Conservation (phyloP, 129 eudicot genomes). For the Artemisia tridentata region DNA sequence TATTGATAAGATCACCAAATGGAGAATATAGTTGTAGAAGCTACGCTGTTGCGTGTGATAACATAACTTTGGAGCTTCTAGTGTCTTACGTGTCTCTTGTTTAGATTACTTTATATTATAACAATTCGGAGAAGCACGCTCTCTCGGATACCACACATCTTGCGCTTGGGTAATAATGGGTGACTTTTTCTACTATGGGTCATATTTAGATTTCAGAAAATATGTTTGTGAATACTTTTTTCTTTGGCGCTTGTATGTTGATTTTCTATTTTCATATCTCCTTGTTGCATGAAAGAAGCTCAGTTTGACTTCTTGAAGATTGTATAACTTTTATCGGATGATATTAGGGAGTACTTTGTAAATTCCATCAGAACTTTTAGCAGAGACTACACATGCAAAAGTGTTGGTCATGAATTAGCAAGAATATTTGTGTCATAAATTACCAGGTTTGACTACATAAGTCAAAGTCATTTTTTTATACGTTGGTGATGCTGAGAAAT, state of each 20-base stretch:
- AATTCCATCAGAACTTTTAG: neutral
- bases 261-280: neutral
- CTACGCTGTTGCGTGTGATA: neutral
- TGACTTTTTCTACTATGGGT: neutral
- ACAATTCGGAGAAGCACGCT: neutral
- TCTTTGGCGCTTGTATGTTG: neutral
- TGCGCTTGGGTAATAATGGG: conserved; percentile 5
- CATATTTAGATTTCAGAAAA: neutral
- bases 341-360: neutral
- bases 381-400: neutral
- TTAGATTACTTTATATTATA: neutral
- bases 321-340: neutral
- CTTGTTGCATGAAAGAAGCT: neutral
- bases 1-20: too few species aligned
- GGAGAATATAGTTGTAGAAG: too few species aligned
- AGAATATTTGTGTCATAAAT: too few species aligned
- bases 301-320: neutral
- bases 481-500: neutral
- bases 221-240: neutral
- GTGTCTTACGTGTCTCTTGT: neutral
- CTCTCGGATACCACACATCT: neutral
- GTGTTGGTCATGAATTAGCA: too few species aligned
- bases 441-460: too few species aligned
- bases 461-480: too few species aligned
- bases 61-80: neutral